Percentiles rank a stretch among this genome's conserved stretches.
Conservation (phyloP, 805 yeast species). For the Danielia reshetovae region DNA sequence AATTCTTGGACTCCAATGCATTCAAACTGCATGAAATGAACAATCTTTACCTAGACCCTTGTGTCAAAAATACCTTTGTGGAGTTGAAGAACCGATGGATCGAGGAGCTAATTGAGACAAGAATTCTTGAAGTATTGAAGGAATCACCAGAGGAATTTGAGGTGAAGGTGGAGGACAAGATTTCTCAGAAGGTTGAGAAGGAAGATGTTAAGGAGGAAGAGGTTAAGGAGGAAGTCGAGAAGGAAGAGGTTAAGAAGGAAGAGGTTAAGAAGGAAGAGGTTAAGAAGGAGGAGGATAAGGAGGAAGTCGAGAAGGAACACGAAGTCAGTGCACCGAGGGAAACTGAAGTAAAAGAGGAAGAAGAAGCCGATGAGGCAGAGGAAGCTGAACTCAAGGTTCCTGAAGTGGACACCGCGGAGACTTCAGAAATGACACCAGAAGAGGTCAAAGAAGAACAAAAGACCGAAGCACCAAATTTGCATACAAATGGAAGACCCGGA, state of each 20-base stretch:
- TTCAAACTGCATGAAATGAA: slow-evolving; percentile 11
- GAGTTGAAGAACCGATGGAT: slow-evolving; percentile 34
- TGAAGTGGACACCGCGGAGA: neutral
- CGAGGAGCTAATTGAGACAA: slow-evolving; percentile 8
- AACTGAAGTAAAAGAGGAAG: slow-evolving; percentile 1
- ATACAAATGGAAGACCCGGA: no score
- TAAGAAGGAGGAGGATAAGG: neutral
- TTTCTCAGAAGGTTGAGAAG: neutral
- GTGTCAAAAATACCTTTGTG: slow-evolving; percentile 16
- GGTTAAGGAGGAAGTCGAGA: neutral
- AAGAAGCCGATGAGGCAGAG: neutral
- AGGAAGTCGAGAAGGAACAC: neutral
- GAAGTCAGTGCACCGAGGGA: neutral
- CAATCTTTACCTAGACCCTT: slow-evolving; percentile 20
- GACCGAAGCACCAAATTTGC: no score
- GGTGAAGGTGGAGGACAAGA: neutral
- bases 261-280: neutral
- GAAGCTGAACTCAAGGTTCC: neutral
- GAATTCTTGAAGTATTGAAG: neutral
- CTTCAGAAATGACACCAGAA: neutral
- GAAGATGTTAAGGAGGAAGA: neutral
- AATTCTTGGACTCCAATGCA: slow-evolving; percentile 5
- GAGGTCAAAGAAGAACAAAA: slow-evolving; percentile 1
- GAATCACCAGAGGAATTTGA: neutral
- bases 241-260: no score